Evolutionary conservation across 2,329 filamentous ascomycete genomes (phyloP), one percentile per base, ranked within the genome.

Genomic region (Fusarium sp.): DNA sequence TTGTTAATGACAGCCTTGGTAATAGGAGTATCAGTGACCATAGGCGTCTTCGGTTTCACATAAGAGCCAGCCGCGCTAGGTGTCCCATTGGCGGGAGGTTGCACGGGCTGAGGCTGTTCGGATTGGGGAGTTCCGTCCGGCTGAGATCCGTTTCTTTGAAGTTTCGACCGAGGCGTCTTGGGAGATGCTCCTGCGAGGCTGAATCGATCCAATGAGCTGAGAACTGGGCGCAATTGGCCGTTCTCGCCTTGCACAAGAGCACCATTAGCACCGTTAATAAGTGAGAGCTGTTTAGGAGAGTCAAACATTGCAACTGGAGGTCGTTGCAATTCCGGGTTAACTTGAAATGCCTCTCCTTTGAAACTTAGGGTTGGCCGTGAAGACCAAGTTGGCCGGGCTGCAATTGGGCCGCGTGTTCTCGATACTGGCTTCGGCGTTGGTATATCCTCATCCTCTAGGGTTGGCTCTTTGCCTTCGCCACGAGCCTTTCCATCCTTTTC

Each of bases 321-420:
- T n/a, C 76, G 75, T 51, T 71, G 67, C 56, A 76, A 70, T 62
- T 77, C 76, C 41, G 76, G 59, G 12, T 77, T 73, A 16, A 58
- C 68, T 33, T 73, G 70, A 16, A 77, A 63, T 20, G 61, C 38
- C 16, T 65, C 68, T 26, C 65, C 57, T n/a, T 74, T 73, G 11
- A 78, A 74, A 30, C 73, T 77, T 16, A 78, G 55, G 3, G 73
- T 70, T 44, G 76, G 76, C 0, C 76, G 68, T 5, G 73, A 71
- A 35, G 74, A 64, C 59, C 68, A 71, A 7, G 63, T 61, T 44
- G 68, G 65, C 7, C 73, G 60, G 31, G 66, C 58, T 44, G 72
- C 72, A 9, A 72, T 59, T 53, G 72, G 72, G 3, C 72, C 72
- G 15, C 75, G 73, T 38, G 59, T 50, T 26, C 61, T 68, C 12